Evolutionary conservation across 805 yeast species (phyloP).

Genomic region (Starmerella geochares): DNA sequence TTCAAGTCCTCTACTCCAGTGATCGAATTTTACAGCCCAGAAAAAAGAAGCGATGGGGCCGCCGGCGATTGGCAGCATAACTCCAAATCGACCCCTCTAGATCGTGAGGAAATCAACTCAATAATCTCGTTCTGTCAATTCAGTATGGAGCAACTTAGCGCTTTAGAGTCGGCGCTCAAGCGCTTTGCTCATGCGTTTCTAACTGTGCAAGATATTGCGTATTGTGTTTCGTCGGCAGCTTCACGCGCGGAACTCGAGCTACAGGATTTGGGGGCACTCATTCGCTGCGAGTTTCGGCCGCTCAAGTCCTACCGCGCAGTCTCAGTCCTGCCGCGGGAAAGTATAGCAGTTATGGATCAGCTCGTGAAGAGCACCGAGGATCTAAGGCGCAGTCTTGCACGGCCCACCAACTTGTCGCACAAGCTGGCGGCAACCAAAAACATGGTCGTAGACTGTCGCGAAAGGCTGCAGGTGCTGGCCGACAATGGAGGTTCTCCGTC

Average conservation of each 20-base stretch:
- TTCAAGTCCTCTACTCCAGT: not conserved
- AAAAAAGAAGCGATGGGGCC: not conserved
- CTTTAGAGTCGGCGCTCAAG: conserved; percentile 16
- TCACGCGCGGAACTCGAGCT: not conserved
- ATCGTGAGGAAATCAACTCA: conserved; percentile 9
- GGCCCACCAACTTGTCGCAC: conserved; percentile 27
- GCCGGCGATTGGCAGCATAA: not conserved
- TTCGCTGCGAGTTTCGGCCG: not conserved
- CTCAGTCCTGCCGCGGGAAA: not conserved
- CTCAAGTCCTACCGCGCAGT: not conserved
- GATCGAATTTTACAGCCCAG: not conserved
- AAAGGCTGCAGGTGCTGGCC: conserved; percentile 23
- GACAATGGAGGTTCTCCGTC: conserved; percentile 18
- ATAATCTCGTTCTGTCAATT: conserved; percentile 17
- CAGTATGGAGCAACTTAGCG: conserved; percentile 14
- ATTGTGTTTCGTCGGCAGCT: not conserved
- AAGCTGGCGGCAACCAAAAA: conserved; percentile 26
- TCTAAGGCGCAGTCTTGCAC: conserved; percentile 25
- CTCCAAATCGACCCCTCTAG: not conserved
- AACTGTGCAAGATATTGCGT: not conserved
- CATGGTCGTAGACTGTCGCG: conserved; percentile 23
- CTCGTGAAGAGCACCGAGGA: conserved; percentile 6
- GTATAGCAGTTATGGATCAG: not conserved
- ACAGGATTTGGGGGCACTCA: not conserved
- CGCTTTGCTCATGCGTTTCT: not conserved